Percentiles rank a stretch among this genome's conserved stretches.
Conservation (phyloP, 106 monocot species). For the Acorus gramineus region DNA sequence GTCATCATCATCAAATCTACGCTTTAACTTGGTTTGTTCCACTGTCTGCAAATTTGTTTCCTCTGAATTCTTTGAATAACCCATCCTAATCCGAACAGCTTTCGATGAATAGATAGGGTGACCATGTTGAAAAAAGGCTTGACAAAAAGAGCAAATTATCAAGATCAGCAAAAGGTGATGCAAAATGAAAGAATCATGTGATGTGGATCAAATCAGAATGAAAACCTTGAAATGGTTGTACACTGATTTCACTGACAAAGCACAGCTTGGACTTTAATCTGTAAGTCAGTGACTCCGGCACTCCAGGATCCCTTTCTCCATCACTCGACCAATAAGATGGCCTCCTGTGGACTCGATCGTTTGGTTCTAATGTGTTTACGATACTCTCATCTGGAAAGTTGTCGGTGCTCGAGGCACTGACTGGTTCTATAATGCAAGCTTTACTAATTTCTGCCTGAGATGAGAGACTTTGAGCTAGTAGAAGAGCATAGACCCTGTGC, state of each 20-base stretch:
- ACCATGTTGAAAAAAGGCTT: conserved; percentile 57
- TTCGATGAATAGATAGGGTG: conserved; percentile 65
- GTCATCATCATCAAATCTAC: conserved; percentile 12
- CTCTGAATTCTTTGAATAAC: conserved; percentile 16
- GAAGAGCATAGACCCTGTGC: conserved; percentile 44
- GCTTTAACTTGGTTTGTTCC: conserved; percentile 1
- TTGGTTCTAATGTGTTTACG: conserved; percentile 50
- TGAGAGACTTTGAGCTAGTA: conserved; percentile 20
- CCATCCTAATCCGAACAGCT: conserved; percentile 68
- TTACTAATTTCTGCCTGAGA: conserved; percentile 8
- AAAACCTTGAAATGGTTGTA: conserved; percentile 81
- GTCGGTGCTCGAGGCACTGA: conserved; percentile 84
- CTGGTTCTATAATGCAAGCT: conserved; percentile 30
- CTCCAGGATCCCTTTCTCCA: conserved; percentile 44
- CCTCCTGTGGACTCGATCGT: conserved; percentile 19
- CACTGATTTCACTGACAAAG: conserved; percentile 54
- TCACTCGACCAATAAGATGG: conserved; percentile 95
- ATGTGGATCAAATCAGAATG: background rate
- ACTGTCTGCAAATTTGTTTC: background rate
- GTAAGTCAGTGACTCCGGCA: conserved; percentile 69
- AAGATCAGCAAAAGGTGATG: background rate
- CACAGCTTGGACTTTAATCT: conserved; percentile 45
- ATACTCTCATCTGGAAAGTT: conserved; percentile 79
- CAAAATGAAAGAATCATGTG: background rate
- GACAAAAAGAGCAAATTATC: background rate